Conservation (phyloP, 352 stramenopile genomes). For the Pythium inflatum region DNA sequence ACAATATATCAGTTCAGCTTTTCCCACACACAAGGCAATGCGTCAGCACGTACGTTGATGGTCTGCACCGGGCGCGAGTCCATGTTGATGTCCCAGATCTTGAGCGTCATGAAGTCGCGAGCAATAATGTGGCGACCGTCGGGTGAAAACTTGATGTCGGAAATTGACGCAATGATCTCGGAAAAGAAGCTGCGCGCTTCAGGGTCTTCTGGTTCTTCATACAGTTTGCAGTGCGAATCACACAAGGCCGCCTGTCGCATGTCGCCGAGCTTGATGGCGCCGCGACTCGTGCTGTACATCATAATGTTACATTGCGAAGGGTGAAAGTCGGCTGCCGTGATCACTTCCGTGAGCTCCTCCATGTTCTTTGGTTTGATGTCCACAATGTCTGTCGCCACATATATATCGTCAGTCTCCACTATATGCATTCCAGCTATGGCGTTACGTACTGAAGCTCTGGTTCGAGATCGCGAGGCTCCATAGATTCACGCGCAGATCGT, state of each 20-base stretch:
- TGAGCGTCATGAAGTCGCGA: conserved; percentile 95
- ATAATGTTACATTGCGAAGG: conserved; percentile 94
- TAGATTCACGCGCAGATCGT: conserved; percentile 96
- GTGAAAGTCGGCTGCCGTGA: conserved; percentile 95
- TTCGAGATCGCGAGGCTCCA: conserved; percentile 93
- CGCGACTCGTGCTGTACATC: conserved; percentile 94
- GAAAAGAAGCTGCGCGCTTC: conserved; percentile 93
- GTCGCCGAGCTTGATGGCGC: conserved; percentile 93
- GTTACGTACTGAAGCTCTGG: conserved; percentile 87
- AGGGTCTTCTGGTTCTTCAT: conserved; percentile 81
- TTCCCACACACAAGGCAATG: neutral
- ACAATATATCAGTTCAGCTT: neutral
- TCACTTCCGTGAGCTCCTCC: conserved; percentile 97
- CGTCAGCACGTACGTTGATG: conserved; percentile 83
- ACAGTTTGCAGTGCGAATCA: conserved; percentile 85
- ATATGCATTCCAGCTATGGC: neutral
- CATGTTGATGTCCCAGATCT: conserved; percentile 97
- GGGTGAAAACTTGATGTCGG: conserved; percentile 93
- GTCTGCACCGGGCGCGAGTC: conserved; percentile 91
- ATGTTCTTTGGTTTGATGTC: conserved; percentile 98
- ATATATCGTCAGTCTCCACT: neutral
- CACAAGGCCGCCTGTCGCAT: conserved; percentile 91
- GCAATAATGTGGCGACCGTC: conserved; percentile 95
- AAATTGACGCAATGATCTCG: conserved; percentile 96
- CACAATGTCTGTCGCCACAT: conserved; percentile 82